Base-by-base conservation (phyloP, 192 early-diverging fungal genomes). In the Phlyctochytrium planicorne region DNA sequence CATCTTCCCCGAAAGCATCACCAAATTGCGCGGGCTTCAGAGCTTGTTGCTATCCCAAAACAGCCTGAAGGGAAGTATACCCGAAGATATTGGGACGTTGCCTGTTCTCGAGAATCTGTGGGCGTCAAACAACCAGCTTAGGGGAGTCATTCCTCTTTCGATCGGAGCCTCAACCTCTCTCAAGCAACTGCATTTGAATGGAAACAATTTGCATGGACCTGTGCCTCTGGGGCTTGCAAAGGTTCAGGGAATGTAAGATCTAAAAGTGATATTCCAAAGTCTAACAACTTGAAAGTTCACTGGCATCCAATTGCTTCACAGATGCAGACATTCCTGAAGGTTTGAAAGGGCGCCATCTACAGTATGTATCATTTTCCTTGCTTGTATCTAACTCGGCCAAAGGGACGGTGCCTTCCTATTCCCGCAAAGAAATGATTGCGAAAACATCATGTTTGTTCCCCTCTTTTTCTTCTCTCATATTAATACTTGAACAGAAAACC, bases 221-320 rank as follows among this genome's bases (percentile, higher is more conserved):
- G 20, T 47, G 10, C 40, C 40, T 20, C 10, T 14, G 20, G 40
- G 40, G 6, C 40, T 47, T 47, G 6, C 40, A 6, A 47, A 47
- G 40, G 40, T 47, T 47, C 40, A 47, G 40, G 40, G 40, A 47
- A 47, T 47, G 40, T 47, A 47, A 47, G 40, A 6, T n/a, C n/a
- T n/a, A n/a, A n/a, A n/a, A n/a, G n/a, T n/a, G n/a, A 47, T 14
- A 47, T 47, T 20, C 20, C 20, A 14, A 20, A 20, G 40, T 47
- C 40, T 47, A 20, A 6, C 40, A 20, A 14, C 40, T 47, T 47
- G 20, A 47, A 6, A 47, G 40, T 14, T 47, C 40, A 6, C 40
- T 47, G 6, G 40, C 40, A 6, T 6, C 6, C 6, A 47, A 47
- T 20, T 47, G 40, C 20, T 47, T 47, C 20, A 47, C 40, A 47